Base-by-base conservation (phyloP, 352 stramenopile species). In the Globisporangium alternatum region DNA sequence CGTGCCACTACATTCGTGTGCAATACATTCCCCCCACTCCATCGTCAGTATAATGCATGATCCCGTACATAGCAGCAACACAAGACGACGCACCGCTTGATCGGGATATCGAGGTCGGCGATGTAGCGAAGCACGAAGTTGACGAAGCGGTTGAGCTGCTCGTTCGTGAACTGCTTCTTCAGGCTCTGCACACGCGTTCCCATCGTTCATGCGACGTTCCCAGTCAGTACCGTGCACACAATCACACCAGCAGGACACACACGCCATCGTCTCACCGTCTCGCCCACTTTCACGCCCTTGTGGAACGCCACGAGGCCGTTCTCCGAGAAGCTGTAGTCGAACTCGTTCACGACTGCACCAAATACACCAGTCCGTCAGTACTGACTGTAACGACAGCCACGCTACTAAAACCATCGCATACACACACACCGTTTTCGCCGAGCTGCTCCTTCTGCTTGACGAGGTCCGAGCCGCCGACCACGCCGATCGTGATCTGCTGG, bases 381-480 rank as follows among this genome's bases (percentile, higher is more conserved):
- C 33, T 49, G 13, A 41, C 43, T 17, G 21, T 12, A 49, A 2
- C 37, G 21, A 21, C 37, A 48, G 9, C 44, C 5, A 64, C 48
- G 19, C 45, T n/a, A n/a, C n/a, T n/a, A n/a, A 56, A 7, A 39
- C 35, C 12, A 7, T 9, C 35, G 10, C 15, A 51, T 28, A 48
- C 8, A 39, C n/a, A 67, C 73, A 39, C 57, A 97, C 90, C 88
- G 62, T 91, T 82, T 54, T 97, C 85, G 59, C 98, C 98, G 21
- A 99, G 88, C 75, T 99, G 98, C 71, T 99, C 97, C 84, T 98
- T 96, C 76, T 99, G 98, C 86, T 99, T 99, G 33, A 96, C 86
- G 43, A 99, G 83, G 76, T 99, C 98, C 45, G 95, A 99, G 56
- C 97, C 97, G 62, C 97, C 97, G 37, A 99, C 97, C 63, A 99